These are phyloP conservation scores for Flaveria brownii DNA, from an alignment of 129 eudicot genomes.

Conservation along the genomic window DNA sequence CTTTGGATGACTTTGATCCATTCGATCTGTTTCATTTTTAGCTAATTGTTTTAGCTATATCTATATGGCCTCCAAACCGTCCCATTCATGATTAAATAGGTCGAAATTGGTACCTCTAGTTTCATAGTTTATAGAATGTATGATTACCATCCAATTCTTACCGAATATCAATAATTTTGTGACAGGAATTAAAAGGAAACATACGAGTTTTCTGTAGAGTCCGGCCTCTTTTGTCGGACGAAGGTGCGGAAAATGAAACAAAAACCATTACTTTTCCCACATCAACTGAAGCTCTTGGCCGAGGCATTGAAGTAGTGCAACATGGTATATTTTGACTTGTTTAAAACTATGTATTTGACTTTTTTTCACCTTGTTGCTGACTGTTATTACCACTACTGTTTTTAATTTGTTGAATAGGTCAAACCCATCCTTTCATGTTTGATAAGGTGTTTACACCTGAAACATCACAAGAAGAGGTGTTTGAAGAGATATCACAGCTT, in stretches of 20 bases:
- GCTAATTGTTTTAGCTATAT: neutral
- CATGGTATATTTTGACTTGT: conserved; percentile 53
- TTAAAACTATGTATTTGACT: neutral
- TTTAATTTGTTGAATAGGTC: conserved; percentile 51
- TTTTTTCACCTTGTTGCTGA: neutral
- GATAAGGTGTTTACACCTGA: conserved; percentile 93
- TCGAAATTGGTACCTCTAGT: neutral
- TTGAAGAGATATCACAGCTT: conserved; percentile 89
- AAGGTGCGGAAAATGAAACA: conserved; percentile 50
- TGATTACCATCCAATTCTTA: conserved; percentile 15
- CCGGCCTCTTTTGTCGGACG: conserved; percentile 77
- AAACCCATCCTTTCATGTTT: conserved; percentile 77
- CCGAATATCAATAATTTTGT: neutral
- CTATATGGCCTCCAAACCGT: neutral
- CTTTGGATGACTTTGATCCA: neutral
- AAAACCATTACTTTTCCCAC: conserved; percentile 74
- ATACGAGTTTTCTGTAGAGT: conserved; percentile 97
- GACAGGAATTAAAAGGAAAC: conserved; percentile 93
- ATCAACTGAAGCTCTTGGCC: conserved; percentile 66
- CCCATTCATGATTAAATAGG: neutral
- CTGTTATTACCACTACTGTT: conserved; percentile 12
- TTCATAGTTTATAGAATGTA: neutral
- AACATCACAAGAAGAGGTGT: conserved; percentile 84
- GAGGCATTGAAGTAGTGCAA: conserved; percentile 85
- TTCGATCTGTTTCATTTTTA: neutral